Percentiles rank a stretch among this genome's conserved stretches.
Evolutionary conservation across 1,284 basidiomycete species (phyloP).

Genomic region (Pascua guehoae): DNA sequence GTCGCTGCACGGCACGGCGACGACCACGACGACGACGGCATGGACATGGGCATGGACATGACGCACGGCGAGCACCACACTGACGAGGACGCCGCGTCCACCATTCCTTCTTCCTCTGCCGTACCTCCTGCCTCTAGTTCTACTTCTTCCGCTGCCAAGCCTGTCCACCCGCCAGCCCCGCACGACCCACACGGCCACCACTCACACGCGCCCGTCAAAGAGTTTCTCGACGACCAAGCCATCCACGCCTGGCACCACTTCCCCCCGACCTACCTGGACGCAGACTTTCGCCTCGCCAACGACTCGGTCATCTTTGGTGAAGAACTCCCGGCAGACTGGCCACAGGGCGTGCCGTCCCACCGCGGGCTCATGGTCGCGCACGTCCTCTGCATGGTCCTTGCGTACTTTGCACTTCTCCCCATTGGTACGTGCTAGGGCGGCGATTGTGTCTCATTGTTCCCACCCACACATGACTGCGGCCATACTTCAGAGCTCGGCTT

Average conservation of each 20-base stretch:
- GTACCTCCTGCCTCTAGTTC: neutral
- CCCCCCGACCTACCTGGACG: constrained; percentile 39
- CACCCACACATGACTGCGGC: neutral
- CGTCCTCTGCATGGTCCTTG: constrained; percentile 26
- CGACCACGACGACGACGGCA: constrained; percentile 11
- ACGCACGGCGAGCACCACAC: neutral
- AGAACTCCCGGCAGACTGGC: constrained; percentile 34
- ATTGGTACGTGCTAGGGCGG: constrained; percentile 34
- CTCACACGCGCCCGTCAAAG: constrained; percentile 28
- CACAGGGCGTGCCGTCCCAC: constrained; percentile 27
- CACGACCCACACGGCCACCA: constrained; percentile 26
- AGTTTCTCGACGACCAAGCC: constrained; percentile 30
- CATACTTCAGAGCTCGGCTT: neutral
- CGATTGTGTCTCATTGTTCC: neutral
- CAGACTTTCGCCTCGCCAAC: constrained; percentile 35
- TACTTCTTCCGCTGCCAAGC: neutral
- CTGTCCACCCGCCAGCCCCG: constrained; percentile 1
- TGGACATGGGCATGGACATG: constrained; percentile 6
- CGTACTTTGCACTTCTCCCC: constrained; percentile 41
- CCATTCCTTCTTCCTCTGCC: neutral
- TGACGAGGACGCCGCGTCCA: neutral
- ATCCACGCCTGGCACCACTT: constrained; percentile 38
- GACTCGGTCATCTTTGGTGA: constrained; percentile 41
- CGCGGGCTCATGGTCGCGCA: constrained; percentile 32
- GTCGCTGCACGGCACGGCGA: constrained; percentile 11